phyloP scores from a whole-genome alignment of 352 stramenopile species.

The Pythium utonaiense region DNA sequence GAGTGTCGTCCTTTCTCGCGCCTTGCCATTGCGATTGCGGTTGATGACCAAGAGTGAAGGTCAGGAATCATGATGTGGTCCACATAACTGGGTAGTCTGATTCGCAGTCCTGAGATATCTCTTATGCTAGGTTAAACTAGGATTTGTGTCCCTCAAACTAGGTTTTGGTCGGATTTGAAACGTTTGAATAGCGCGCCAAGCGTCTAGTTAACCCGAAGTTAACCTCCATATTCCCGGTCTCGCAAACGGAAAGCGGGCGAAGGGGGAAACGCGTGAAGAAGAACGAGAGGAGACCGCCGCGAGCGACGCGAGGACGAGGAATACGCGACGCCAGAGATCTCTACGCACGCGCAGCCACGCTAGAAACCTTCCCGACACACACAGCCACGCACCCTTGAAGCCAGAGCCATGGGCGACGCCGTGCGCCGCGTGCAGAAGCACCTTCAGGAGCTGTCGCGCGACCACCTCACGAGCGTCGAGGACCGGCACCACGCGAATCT shows the following conservation, averaged over 20 bases:
- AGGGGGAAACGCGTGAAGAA: background rate
- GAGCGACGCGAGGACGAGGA: constrained; percentile 1
- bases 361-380: background rate
- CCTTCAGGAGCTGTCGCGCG: constrained; percentile 47
- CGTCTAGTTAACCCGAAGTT: constrained; percentile 11
- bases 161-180: constrained; percentile 16
- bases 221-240: constrained; percentile 8
- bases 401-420: constrained; percentile 49
- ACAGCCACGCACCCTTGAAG: background rate
- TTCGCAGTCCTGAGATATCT: constrained; percentile 17
- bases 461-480: constrained; percentile 50
- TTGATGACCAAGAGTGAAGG: constrained; percentile 10
- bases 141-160: constrained; percentile 3
- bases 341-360: background rate
- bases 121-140: constrained; percentile 17
- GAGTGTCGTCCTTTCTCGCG: background rate
- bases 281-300: constrained; percentile 13
- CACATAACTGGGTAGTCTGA: background rate
- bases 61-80: background rate
- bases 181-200: constrained; percentile 20
- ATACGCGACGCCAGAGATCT: background rate
- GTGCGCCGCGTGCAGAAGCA: constrained; percentile 58
- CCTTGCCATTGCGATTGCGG: too few relatives aligned
- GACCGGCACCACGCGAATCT: constrained; percentile 39
- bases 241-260: background rate